phyloP scores from a whole-genome alignment of 768 basidiomycete genomes.

The Tulasnella sp. region DNA sequence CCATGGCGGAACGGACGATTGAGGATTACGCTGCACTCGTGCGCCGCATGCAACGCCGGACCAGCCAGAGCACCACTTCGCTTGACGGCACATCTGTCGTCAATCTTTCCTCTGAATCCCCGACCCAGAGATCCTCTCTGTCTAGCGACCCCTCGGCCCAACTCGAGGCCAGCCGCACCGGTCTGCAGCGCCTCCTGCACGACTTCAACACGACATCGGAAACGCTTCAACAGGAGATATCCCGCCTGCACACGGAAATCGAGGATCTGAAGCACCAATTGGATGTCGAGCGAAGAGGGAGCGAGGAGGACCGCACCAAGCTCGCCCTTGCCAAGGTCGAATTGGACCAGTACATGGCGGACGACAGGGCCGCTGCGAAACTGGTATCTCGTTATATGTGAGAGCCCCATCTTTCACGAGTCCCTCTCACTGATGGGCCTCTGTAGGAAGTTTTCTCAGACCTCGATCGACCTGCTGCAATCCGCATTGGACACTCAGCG shows the following conservation, averaged over 20 bases:
- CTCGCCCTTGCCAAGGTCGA: slow-evolving; percentile 38
- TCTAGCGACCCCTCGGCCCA: neutral
- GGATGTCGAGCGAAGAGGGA: slow-evolving; percentile 35
- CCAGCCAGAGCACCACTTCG: neutral
- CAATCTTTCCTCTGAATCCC: neutral
- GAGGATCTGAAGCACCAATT: slow-evolving; percentile 32
- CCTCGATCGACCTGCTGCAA: slow-evolving; percentile 54
- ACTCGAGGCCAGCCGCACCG: slow-evolving; percentile 29
- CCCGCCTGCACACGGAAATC: slow-evolving; percentile 35
- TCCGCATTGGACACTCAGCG: slow-evolving; percentile 45
- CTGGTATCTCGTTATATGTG: slow-evolving; percentile 82
- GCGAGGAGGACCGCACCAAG: slow-evolving; percentile 34
- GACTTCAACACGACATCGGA: slow-evolving; percentile 42
- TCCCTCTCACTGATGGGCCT: neutral
- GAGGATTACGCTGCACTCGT: slow-evolving; percentile 68
- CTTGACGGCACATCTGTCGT: slow-evolving; percentile 1
- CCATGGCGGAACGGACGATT: slow-evolving; percentile 52
- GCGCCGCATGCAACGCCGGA: slow-evolving; percentile 43
- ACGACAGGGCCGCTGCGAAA: slow-evolving; percentile 42
- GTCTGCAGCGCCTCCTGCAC: slow-evolving; percentile 36
- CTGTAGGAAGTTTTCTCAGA: slow-evolving; percentile 73
- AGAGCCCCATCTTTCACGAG: slow-evolving; percentile 22
- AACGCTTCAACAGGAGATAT: slow-evolving; percentile 33
- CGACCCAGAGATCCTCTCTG: neutral
- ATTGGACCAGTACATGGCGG: slow-evolving; percentile 29